Evolutionary conservation across 2,329 filamentous ascomycete species (phyloP).

Genomic region (Colletotrichum lentis): DNA sequence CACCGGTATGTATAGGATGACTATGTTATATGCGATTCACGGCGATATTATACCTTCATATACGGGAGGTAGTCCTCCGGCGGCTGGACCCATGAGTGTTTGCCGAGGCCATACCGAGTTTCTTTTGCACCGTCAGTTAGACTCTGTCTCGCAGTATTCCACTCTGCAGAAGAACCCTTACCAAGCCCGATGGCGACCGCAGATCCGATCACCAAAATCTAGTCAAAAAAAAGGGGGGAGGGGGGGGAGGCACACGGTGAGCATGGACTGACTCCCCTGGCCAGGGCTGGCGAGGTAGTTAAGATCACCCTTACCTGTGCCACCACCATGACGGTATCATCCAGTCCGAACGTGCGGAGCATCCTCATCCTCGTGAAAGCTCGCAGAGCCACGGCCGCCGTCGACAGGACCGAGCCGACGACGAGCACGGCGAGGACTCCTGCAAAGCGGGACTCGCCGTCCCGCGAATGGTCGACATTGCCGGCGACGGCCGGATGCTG

Average conservation of each 20-base stretch:
- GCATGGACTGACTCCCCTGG: too few relatives aligned
- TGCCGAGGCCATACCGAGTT: slow-evolving; percentile 41
- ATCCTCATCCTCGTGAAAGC: slow-evolving; percentile 40
- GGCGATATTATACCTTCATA: slow-evolving; percentile 37
- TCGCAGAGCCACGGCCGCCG: slow-evolving; percentile 39
- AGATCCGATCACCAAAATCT: slow-evolving; percentile 38
- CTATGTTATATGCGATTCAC: too few relatives aligned
- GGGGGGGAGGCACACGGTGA: not conserved
- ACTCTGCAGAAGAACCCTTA: slow-evolving; percentile 25
- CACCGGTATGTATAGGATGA: too few relatives aligned
- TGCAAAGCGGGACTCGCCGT: slow-evolving; percentile 38
- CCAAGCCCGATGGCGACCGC: slow-evolving; percentile 42
- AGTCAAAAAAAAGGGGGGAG: too few relatives aligned
- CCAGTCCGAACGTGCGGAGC: slow-evolving; percentile 41
- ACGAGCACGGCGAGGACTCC: slow-evolving; percentile 41
- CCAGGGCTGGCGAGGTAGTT: too few relatives aligned
- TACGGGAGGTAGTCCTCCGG: slow-evolving; percentile 37
- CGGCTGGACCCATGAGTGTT: slow-evolving; percentile 38
- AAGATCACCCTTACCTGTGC: too few relatives aligned
- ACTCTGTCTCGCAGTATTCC: slow-evolving; percentile 8
- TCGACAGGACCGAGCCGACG: slow-evolving; percentile 40
- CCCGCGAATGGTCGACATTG: slow-evolving; percentile 38
- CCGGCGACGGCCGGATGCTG: slow-evolving; percentile 5
- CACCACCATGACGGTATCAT: slow-evolving; percentile 41
- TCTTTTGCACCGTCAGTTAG: slow-evolving; percentile 36